Percentiles rank a stretch among this genome's conserved stretches.
phyloP scores from a whole-genome alignment of 805 yeast genomes.

The Candida ulmi region DNA sequence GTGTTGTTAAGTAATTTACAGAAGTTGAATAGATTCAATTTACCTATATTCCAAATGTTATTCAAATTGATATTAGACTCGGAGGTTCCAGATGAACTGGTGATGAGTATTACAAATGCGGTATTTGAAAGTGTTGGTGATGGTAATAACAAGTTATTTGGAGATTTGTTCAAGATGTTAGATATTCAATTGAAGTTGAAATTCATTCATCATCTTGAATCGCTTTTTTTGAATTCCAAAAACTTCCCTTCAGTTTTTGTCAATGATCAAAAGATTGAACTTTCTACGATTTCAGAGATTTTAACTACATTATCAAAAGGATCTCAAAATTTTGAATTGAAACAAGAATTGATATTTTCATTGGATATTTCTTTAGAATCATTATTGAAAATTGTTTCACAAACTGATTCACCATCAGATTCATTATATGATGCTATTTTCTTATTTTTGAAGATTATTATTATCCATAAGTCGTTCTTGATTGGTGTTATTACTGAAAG shows the following conservation, averaged over 20 bases:
- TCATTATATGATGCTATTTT: conserved; percentile 30
- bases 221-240: conserved; percentile 35
- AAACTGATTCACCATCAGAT: conserved; percentile 10
- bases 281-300: conserved; percentile 12
- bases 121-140: conserved; percentile 5
- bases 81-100: conserved; percentile 8
- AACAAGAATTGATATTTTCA: conserved; percentile 36
- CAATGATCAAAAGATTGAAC: conserved; percentile 7
- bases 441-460: conserved; percentile 47
- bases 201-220: conserved; percentile 33
- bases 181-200: conserved; percentile 26
- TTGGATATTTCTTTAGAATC: conserved; percentile 35
- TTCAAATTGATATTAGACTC: conserved; percentile 25
- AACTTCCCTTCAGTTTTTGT: conserved; percentile 28
- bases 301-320: conserved; percentile 17
- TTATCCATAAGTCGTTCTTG: conserved; percentile 49
- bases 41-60: conserved; percentile 36
- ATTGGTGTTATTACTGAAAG: conserved; percentile 39
- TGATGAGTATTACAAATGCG: conserved; percentile 7
- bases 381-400: conserved; percentile 20
- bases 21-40: conserved; percentile 32
- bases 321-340: conserved; percentile 6
- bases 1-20: conserved; percentile 17
- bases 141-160: conserved; percentile 18
- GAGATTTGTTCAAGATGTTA: conserved; percentile 35